Evolutionary conservation across 495 filamentous ascomycete species (phyloP), one percentile per base, ranked within the genome.

Genomic region (Neurospora hispaniola): DNA sequence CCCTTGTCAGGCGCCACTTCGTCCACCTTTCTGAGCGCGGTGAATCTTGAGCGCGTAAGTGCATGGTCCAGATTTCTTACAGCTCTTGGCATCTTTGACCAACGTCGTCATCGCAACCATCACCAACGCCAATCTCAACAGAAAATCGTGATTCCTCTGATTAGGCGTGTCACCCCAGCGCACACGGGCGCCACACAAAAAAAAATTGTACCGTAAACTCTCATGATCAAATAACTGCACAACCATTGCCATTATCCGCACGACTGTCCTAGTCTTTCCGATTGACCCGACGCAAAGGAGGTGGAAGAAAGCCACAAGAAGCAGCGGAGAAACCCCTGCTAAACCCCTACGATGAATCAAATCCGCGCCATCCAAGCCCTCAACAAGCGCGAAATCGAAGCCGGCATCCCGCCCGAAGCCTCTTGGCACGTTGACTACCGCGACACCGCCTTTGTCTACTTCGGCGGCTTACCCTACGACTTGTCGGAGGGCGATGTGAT

Each of bases 401-500:
- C 93, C 80, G 91, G 88, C 74, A 83, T 95, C 70, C 82, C 92
- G 18, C 90, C 93, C 42, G 88, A 92, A 81, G 96, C 92, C 69
- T 98, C 96, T 73, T 99, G 96, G 96, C 96, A 99, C 81, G 89
- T 91, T 78, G 96, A 99, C 84, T 98, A 97, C 82, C 91, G 92
- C 81, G 95, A 98, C 85, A 97, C 96, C 14, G 96, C 96, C 74
- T 99, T 95, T 81, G 86, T 99, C 79, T 96, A 96, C 85, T 94
- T 98, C 72, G 96, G 96, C 76, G 96, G 96, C 40, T 88, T 99
- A 68, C 94, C 94, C 11, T 97, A 92, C 81, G 93, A 97, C 75
- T 87, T 99, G 27, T 93, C 93, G 59, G 96, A 99, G 82, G 96
- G 96, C 77, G 96, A 99, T 82, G 89, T 99, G 74, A 88, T 98